Conservation (phyloP, 495 filamentous ascomycete species). For the Podospora pseudocomata region DNA sequence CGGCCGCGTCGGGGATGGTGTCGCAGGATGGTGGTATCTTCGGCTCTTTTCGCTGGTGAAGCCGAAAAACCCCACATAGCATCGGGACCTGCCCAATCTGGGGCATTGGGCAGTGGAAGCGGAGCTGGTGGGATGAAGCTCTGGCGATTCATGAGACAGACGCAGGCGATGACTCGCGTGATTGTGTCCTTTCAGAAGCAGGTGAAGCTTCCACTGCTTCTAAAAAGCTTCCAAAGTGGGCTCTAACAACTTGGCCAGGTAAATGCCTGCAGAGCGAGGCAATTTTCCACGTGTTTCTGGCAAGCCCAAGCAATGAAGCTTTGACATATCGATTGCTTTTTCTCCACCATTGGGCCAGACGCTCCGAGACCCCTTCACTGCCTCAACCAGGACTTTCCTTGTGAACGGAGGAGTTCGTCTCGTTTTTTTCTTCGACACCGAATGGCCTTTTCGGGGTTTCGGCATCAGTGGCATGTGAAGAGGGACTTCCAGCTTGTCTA, state of each 20-base stretch:
- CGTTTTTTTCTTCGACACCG: neutral
- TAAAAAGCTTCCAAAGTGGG: slow-evolving; percentile 8
- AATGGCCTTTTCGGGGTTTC: neutral
- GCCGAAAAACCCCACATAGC: neutral
- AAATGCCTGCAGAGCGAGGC: slow-evolving; percentile 1
- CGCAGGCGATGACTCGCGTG: slow-evolving; percentile 4
- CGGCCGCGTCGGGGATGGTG: neutral
- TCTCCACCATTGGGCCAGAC: neutral
- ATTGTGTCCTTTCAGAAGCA: neutral
- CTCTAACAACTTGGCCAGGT: neutral
- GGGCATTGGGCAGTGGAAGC: neutral
- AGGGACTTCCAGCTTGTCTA: no score
- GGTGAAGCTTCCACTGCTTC: neutral
- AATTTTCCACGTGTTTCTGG: slow-evolving; percentile 2
- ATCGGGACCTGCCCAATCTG: neutral
- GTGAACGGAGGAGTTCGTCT: neutral
- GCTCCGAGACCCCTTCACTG: neutral
- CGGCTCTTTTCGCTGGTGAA: neutral
- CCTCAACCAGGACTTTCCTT: neutral
- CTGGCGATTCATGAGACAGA: slow-evolving; percentile 1
- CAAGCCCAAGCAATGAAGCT: neutral
- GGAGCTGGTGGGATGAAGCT: neutral
- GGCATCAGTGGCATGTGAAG: neutral
- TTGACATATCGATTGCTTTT: neutral
- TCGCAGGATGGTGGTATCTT: neutral